These are phyloP conservation scores for Vanilla planifolia DNA, from an alignment of 106 monocot species.

Conservation along the genomic window DNA sequence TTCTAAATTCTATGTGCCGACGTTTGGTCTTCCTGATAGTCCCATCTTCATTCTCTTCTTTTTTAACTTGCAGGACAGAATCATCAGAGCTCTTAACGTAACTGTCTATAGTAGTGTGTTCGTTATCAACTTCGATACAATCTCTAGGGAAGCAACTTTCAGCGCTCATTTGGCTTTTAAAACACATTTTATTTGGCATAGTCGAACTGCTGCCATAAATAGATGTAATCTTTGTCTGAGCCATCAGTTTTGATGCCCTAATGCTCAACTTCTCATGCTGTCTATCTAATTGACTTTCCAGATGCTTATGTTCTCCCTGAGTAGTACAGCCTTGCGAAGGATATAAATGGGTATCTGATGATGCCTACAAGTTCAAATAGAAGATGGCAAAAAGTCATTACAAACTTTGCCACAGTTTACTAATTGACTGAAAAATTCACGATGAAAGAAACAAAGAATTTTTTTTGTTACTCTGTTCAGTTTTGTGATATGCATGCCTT, in stretches of 20 bases:
- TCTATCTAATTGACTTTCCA: constrained; percentile 15
- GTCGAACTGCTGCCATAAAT: constrained; percentile 34
- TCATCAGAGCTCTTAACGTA: constrained; percentile 4
- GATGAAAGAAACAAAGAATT: too few species aligned
- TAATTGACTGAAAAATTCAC: too few species aligned
- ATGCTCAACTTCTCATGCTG: constrained; percentile 39
- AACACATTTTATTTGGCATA: constrained; percentile 24
- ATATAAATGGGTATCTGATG: constrained; percentile 9
- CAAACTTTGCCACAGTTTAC: too few species aligned
- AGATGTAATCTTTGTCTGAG: constrained; percentile 65
- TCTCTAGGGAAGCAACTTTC: constrained; percentile 19
- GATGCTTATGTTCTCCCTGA: constrained; percentile 12
- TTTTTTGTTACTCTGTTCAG: too few species aligned
- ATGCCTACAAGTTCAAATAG: constrained; percentile 13
- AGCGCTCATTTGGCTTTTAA: constrained; percentile 28
- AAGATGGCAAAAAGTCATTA: not conserved
- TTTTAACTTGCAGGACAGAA: constrained; percentile 23
- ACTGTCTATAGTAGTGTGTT: constrained; percentile 6
- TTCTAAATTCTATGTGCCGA: constrained; percentile 65
- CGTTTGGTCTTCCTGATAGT: constrained; percentile 44
- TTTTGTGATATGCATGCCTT: too few species aligned
- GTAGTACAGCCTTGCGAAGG: constrained; percentile 11
- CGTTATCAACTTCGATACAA: constrained; percentile 40
- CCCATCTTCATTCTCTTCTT: constrained; percentile 36
- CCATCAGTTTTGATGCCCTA: constrained; percentile 39